phyloP scores from a whole-genome alignment of 2,329 filamentous ascomycete genomes.

The Lecanoromycetidae sp. region DNA sequence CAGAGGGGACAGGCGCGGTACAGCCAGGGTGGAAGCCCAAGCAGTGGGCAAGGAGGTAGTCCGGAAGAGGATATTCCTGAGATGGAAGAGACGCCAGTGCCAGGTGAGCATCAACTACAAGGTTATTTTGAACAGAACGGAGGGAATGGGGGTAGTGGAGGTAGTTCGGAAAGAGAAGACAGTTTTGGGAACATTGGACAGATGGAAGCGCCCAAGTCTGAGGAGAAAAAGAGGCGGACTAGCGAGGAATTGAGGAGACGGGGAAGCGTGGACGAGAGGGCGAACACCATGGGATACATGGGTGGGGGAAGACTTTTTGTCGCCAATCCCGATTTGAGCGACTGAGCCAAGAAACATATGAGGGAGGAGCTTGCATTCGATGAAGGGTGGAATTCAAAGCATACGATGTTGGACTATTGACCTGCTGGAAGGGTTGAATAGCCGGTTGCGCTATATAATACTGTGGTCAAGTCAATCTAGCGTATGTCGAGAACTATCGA shows the following conservation, averaged over 20 bases:
- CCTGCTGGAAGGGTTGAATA: constrained; percentile 6
- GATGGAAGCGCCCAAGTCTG: constrained; percentile 28
- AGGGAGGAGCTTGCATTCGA: not conserved
- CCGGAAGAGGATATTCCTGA: constrained; percentile 31
- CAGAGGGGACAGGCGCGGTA: constrained; percentile 16
- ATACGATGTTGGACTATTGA: constrained; percentile 4
- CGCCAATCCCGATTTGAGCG: constrained; percentile 58
- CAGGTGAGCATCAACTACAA: constrained; percentile 23
- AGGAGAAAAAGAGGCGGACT: constrained; percentile 54
- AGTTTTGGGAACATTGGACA: constrained; percentile 36
- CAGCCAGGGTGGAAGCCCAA: constrained; percentile 20
- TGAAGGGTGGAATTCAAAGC: not conserved
- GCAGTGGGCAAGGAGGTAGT: constrained; percentile 25
- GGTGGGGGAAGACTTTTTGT: constrained; percentile 63
- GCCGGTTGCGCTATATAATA: not conserved
- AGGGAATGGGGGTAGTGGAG: constrained; percentile 33
- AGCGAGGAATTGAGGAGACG: constrained; percentile 61
- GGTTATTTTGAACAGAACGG: constrained; percentile 34
- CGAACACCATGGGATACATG: constrained; percentile 61
- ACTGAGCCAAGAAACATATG: constrained; percentile 1
- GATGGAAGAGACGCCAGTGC: constrained; percentile 34
- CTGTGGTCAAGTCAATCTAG: not conserved
- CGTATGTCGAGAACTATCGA: not conserved
- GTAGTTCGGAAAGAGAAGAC: constrained; percentile 32
- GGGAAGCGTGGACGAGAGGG: constrained; percentile 74